Base-by-base conservation (phyloP, 495 filamentous ascomycete species). In the Aspergillus affinis region DNA sequence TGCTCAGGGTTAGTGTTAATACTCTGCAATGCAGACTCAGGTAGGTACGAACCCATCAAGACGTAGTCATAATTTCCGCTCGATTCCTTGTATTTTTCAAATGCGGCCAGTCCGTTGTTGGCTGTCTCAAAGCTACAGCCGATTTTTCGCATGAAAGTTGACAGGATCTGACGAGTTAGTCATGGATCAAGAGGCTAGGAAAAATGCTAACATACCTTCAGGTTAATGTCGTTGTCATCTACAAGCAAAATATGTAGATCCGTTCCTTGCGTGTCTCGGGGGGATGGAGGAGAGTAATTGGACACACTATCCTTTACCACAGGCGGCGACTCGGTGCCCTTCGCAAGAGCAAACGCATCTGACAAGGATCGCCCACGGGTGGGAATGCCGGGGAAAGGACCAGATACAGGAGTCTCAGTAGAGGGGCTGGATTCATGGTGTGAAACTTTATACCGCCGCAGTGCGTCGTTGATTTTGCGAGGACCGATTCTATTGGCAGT, bases 91-190 rank as follows among this genome's bases (percentile, higher is more conserved):
- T 81, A 86, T 23, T 77, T 75, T 17, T 87, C 74, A 6, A 89
- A 58, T 8, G 86, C 86, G 23, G 83, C 74, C 2, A 83, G 74
- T 4, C 87, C 87, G 55, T 89, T 84, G 21, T 71, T 68, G 0
- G 87, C 86, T 7, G 79, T 82, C 6, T 76, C 73, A 54, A 78
- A 82, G 20, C 64, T 70, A 54, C 78, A 80, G 13, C 74, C 71
- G 1, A 82, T 76, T 57, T 84, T 86, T 36, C 73, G 75, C 72
- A 86, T 74, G 61, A 82, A 87, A 0, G 79, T 82, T 18, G 72
- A 70, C 21, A 87, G 68, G 17, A 79, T 69, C 68, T 76, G 1
- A 23, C 15, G 4, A 1, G 26, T 48, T 15, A 41, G 47, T 51
- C 4, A 55, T 47, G n/a, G 23, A 3, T 18, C 6, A 10, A 21